Conservation (phyloP, 352 stramenopile species). For the Thraustochytrium striatum region DNA sequence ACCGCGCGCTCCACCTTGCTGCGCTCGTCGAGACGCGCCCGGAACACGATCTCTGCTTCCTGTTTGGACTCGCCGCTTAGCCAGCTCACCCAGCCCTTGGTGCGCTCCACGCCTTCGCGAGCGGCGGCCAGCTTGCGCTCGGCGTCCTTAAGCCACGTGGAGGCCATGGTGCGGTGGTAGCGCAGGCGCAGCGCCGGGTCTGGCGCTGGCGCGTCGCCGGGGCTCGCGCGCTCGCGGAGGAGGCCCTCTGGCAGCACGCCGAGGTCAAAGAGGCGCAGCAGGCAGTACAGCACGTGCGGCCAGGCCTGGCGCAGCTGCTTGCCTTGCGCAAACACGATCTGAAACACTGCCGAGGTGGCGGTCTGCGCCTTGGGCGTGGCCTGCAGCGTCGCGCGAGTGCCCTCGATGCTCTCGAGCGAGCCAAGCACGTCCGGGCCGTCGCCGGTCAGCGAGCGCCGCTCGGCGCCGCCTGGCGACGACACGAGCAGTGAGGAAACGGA, state of each 20-base stretch:
- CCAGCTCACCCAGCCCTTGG: slow-evolving; percentile 45
- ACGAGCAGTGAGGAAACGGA: no score
- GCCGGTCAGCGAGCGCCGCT: no score
- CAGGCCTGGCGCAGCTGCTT: background rate
- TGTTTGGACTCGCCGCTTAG: slow-evolving; percentile 28
- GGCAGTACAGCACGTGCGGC: slow-evolving; percentile 39
- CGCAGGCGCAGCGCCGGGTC: background rate
- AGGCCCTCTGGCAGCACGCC: slow-evolving; percentile 3
- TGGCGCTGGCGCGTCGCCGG: no score
- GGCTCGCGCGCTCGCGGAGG: background rate
- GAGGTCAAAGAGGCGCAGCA: slow-evolving; percentile 42
- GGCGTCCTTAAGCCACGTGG: background rate
- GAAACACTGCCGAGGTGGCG: slow-evolving; percentile 11
- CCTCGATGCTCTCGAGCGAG: background rate
- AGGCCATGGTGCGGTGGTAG: slow-evolving; percentile 18
- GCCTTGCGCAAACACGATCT: slow-evolving; percentile 25
- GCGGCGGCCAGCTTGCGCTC: background rate
- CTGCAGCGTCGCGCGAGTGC: background rate
- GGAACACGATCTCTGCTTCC: slow-evolving; percentile 8
- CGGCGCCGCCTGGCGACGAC: no score
- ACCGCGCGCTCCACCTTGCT: slow-evolving; percentile 12
- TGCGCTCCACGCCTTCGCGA: background rate
- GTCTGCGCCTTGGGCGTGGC: slow-evolving; percentile 28
- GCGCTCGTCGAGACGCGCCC: slow-evolving; percentile 3
- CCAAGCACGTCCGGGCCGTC: slow-evolving; percentile 8